Conservation (phyloP, 257 asterid genomes). For the Asclepias syriaca region DNA sequence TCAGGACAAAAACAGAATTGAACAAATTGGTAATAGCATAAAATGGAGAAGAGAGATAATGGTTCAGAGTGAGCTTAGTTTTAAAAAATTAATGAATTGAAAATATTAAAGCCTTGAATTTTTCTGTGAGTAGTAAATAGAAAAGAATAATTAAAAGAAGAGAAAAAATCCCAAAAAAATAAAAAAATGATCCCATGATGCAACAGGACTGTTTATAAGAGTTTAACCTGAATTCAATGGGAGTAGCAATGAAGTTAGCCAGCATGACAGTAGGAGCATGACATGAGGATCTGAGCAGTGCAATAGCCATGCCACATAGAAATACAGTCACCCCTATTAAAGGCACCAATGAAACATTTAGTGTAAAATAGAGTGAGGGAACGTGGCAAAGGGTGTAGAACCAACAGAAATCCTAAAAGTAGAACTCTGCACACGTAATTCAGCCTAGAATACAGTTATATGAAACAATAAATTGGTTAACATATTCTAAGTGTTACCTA, state of each 20-base stretch:
- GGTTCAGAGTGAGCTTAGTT: not conserved
- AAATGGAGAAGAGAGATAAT: not conserved
- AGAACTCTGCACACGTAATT: not conserved
- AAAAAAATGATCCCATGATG: not conserved
- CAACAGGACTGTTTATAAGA: not conserved
- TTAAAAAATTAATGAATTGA: not conserved
- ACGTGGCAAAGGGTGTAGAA: not conserved
- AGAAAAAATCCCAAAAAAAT: not conserved
- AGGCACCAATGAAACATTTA: conserved; percentile 12
- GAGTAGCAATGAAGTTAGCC: conserved; percentile 80
- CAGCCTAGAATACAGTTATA: not conserved
- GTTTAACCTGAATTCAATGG: conserved; percentile 70
- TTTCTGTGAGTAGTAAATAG: not conserved
- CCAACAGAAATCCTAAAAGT: not conserved
- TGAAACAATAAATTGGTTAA: not conserved
- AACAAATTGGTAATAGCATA: not conserved
- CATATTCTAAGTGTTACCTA: not conserved
- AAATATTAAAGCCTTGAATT: not conserved
- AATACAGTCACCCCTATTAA: conserved; percentile 75
- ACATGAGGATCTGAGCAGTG: conserved; percentile 57
- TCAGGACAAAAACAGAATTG: not conserved
- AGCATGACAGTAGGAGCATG: conserved; percentile 96
- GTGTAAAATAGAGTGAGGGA: not conserved
- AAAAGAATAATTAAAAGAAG: not conserved
- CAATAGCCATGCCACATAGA: conserved; percentile 79